Base-by-base conservation (phyloP, 768 basidiomycete species). In the Lactarius tabidus region DNA sequence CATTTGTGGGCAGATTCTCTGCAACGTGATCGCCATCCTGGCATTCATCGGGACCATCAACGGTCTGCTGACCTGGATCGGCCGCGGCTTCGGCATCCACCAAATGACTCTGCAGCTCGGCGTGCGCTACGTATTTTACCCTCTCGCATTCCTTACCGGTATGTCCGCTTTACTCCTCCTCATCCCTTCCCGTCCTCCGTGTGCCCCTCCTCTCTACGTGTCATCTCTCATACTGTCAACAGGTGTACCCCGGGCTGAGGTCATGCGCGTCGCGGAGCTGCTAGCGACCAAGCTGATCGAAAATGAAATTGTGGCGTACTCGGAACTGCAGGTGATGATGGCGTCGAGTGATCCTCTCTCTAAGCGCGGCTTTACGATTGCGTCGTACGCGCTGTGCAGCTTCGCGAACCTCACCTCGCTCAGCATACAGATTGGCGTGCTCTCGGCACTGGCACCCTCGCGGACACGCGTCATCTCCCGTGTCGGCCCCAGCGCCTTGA, bases 1-100 rank as follows among this genome's bases (percentile, higher is more conserved):
- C 65, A 90, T 95, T 58, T 93, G 92, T 9, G 92, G 91, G n/a
- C 89, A 94, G 72, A 93, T 95, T 73, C 75, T 93, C 87, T 84
- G 89, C 62, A 93, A 94, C 70, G 90, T 95, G 66, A 79, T 95
- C 64, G 93, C 91, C 60, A 86, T 96, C 64, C 78, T 96, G 61
- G 84, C 92, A 2, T 86, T 95, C 57, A 85, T 97, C 65, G 85
- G 88, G 53, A 82, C 82, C 60, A 85, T 93, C 74, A 93, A 95
- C 72, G 93, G 89, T 51, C 79, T 94, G 14, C 82, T 95, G 41
- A 93, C 91, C 35, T 95, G 92, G 93, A 83, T 94, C 73, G 93
- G 93, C 36, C 84, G 81, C 64, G 92, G 90, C 57, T 93, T 94
- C 72, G 91, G 89, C 43, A 91, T 95, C 70, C 83, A 89, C 71